Evolutionary conservation across 768 basidiomycete species (phyloP).

Genomic region (Lentinula raphanica): DNA sequence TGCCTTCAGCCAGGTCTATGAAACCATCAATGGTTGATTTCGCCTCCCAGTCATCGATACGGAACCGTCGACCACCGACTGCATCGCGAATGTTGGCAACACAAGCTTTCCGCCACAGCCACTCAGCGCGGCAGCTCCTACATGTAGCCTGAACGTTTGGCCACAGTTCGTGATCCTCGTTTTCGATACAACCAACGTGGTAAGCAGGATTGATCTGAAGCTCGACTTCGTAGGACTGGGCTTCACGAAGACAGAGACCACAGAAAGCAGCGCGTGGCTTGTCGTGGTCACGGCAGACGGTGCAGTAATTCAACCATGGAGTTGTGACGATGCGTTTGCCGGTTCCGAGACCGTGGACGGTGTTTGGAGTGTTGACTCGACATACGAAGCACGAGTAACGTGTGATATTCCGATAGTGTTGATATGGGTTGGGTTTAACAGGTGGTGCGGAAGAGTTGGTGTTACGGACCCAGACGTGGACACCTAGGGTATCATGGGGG

Average conservation of each 20-base stretch:
- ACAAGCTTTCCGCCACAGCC: conserved; percentile 39
- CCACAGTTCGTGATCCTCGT: conserved; percentile 70
- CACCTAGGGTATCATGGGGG: conserved; percentile 50
- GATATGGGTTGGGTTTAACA: conserved; percentile 43
- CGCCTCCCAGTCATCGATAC: conserved; percentile 38
- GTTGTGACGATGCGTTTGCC: conserved; percentile 43
- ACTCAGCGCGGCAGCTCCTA: conserved; percentile 58
- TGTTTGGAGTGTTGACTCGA: conserved; percentile 57
- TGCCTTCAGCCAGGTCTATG: conserved; percentile 69
- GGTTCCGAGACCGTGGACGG: conserved; percentile 42
- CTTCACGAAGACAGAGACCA: conserved; percentile 64
- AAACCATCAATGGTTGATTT: conserved; percentile 66
- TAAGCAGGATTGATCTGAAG: conserved; percentile 20
- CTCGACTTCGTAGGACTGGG: conserved; percentile 35
- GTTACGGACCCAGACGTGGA: conserved; percentile 42
- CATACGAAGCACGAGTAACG: conserved; percentile 57
- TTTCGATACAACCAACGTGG: conserved; percentile 52
- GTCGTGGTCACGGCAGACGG: conserved; percentile 62
- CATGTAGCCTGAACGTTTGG: conserved; percentile 64
- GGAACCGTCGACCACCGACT: conserved; percentile 9
- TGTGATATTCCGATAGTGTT: conserved; percentile 59
- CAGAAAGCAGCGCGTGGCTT: conserved; percentile 50
- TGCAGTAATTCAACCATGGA: conserved; percentile 39
- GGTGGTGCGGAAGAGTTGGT: conserved; percentile 28
- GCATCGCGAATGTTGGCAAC: background rate